Conservation (phyloP, 345 rosid species). For the Rhizophora apiculata region DNA sequence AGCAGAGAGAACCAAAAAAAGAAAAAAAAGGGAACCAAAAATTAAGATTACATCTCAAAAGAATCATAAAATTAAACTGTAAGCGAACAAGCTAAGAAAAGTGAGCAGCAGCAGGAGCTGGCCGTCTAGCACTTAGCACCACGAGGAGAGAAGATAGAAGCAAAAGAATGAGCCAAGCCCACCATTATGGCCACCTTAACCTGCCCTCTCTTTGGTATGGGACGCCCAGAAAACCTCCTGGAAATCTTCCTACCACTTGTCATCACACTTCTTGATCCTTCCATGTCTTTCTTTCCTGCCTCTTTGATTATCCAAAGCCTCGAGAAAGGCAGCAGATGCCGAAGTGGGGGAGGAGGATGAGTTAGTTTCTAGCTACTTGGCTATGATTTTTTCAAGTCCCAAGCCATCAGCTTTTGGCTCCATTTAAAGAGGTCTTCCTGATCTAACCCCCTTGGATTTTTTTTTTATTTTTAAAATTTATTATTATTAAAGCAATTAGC, state of each 20-base stretch:
- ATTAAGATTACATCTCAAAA: background rate
- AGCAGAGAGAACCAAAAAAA: background rate
- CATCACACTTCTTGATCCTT: conserved; percentile 23
- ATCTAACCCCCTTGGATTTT: background rate
- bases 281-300: conserved; percentile 30
- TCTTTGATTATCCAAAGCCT: background rate
- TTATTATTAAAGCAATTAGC: background rate
- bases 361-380: background rate
- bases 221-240: conserved; percentile 42
- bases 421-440: no score
- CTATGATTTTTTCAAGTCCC: no score
- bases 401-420: no score
- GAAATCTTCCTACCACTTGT: conserved; percentile 30
- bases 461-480: no score
- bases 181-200: conserved; percentile 64
- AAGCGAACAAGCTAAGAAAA: conserved; percentile 19
- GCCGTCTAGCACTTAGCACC: conserved; percentile 7
- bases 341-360: background rate
- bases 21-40: background rate
- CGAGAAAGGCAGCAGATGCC: no score
- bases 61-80: background rate
- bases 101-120: conserved; percentile 22
- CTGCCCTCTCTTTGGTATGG: conserved; percentile 68
- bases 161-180: conserved; percentile 52
- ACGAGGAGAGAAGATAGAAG: conserved; percentile 45